Conservation (phyloP, 1,284 basidiomycete genomes). For the Porodaedalea pini region DNA sequence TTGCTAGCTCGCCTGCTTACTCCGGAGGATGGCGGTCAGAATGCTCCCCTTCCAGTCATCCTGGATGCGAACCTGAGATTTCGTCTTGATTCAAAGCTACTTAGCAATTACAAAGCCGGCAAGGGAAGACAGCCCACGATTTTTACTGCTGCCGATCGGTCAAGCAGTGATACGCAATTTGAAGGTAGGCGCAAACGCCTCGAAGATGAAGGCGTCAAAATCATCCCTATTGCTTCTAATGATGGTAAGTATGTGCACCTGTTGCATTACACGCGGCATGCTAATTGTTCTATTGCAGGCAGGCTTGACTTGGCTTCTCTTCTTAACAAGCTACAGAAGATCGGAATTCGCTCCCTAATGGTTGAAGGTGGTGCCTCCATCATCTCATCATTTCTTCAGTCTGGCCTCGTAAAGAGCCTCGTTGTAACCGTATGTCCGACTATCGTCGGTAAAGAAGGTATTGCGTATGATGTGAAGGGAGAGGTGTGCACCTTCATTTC, state of each 20-base stretch:
- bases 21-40: slow-evolving; percentile 32
- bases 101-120: slow-evolving; percentile 60
- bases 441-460: slow-evolving; percentile 70
- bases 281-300: slow-evolving; percentile 18
- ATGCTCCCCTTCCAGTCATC: slow-evolving; percentile 78
- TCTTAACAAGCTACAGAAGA: not conserved
- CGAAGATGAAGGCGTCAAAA: slow-evolving; percentile 50
- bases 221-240: slow-evolving; percentile 40
- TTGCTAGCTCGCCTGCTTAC: slow-evolving; percentile 55
- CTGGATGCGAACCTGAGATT: slow-evolving; percentile 77
- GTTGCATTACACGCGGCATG: slow-evolving; percentile 11
- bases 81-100: slow-evolving; percentile 65
- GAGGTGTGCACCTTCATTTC: slow-evolving; percentile 9
- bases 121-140: slow-evolving; percentile 76
- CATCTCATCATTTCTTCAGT: slow-evolving; percentile 72
- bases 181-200: slow-evolving; percentile 41
- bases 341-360: slow-evolving; percentile 79
- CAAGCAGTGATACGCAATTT: slow-evolving; percentile 31
- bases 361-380: slow-evolving; percentile 90
- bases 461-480: slow-evolving; percentile 46
- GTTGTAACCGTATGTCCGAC: slow-evolving; percentile 83
- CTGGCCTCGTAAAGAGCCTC: slow-evolving; percentile 60
- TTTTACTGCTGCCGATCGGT: slow-evolving; percentile 37
- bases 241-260: slow-evolving; percentile 29
- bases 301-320: slow-evolving; percentile 12